Evolutionary conservation across 495 filamentous ascomycete species (phyloP), one percentile per base, ranked within the genome.

Genomic region (Hypomontagnella monticulosa): DNA sequence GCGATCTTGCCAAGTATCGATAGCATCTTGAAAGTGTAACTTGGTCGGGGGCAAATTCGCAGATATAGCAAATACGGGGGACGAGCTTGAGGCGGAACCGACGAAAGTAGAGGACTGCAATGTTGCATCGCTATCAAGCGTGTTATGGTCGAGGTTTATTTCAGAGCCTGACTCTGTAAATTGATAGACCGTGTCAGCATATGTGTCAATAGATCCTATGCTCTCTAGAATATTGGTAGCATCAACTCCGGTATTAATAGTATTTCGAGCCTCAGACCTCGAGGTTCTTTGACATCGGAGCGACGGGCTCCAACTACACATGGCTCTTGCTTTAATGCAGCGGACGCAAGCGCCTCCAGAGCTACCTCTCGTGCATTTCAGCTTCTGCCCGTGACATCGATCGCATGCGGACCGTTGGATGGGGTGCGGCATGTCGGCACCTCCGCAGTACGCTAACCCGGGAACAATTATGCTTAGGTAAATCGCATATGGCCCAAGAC

Each of bases 311-410:
- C 43, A 47, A 19, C 18, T 47, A 27, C 43, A 47, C 7, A 27
- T 18, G 9, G 19, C 43, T 11, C 20, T 47, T 2, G 19, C 43
- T 27, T 47, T 47, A 11, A n/a, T 11, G 43, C 43, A 47, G 11
- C 43, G 43, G 8, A 47, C 43, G 27, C 43, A 47, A 11, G 43
- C 43, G 11, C 43, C 43, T 11, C 43, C 20, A 47, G 18, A 23
- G 15, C 19, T 15, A 40, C 3, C 18, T 27, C 43, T 47, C n/a
- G n/a, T 11, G 16, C 43, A 47, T 12, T 19, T 23, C 8, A 47
- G 20, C 19, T 47, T 47, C 16, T 47, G 43, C n/a, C 18, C 43
- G 43, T 47, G 43, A 47, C 43, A 47, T 14, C 43, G 5, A 27
- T 47, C 43, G n/a, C 43, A 47, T 11, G 43, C 43, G 19, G 43